These are phyloP conservation scores for Fusarium poae DNA, from an alignment of 2,329 filamentous ascomycete genomes.

Conservation along the genomic window DNA sequence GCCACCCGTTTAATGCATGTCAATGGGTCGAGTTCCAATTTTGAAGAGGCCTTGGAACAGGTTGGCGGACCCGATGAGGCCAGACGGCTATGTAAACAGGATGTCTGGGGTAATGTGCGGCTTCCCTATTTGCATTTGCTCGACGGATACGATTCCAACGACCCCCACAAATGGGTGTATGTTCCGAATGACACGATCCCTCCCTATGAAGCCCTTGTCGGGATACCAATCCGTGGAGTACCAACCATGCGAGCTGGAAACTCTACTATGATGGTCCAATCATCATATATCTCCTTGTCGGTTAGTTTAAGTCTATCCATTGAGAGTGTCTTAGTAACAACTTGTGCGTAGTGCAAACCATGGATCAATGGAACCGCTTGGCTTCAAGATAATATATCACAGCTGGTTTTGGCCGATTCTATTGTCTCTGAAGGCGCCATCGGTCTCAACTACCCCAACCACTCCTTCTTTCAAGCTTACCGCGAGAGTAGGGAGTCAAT, in stretches of 20 bases:
- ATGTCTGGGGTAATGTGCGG: not conserved
- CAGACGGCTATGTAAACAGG: not conserved
- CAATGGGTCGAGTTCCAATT: not conserved
- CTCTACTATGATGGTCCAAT: not conserved
- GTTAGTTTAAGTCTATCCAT: not conserved
- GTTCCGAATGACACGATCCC: not conserved
- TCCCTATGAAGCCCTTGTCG: not conserved
- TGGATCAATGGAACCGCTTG: not conserved
- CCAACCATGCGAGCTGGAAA: not conserved
- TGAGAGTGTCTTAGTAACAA: accelerated
- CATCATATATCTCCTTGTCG: not conserved
- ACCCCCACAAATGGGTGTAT: not conserved
- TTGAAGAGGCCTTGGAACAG: not conserved
- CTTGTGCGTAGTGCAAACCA: not conserved
- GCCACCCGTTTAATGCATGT: not conserved
- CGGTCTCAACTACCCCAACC: not conserved
- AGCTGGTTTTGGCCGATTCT: not conserved
- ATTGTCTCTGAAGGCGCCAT: not conserved
- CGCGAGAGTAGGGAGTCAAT: not conserved
- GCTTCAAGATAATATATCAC: not conserved
- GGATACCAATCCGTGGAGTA: not conserved
- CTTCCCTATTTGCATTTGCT: not conserved
- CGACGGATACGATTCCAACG: not conserved
- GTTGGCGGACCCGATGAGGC: not conserved
- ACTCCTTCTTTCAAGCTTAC: not conserved